These are phyloP conservation scores for Globisporangium uncinulatum DNA, from an alignment of 352 stramenopile genomes.

Conservation along the genomic window DNA sequence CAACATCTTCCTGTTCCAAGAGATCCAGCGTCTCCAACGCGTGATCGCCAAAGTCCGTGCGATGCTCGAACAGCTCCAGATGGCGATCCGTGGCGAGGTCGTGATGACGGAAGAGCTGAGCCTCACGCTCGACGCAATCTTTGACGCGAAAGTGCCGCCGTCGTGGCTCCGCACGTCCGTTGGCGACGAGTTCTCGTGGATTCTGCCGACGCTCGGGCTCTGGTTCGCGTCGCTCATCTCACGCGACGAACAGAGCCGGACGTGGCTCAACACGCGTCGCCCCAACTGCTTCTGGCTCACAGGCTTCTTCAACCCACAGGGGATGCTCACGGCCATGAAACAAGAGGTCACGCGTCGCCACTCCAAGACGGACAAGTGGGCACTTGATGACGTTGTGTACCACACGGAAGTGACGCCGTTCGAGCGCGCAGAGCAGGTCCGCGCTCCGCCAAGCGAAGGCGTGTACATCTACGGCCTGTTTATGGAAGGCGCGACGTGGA, in stretches of 20 bases:
- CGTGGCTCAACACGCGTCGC: slow-evolving; percentile 93
- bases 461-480: slow-evolving; percentile 98
- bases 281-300: slow-evolving; percentile 97
- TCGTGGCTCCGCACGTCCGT: slow-evolving; percentile 96
- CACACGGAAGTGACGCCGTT: slow-evolving; percentile 96
- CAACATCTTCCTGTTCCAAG: slow-evolving; percentile 99
- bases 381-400: slow-evolving; percentile 97
- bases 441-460: slow-evolving; percentile 86
- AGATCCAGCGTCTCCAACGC: slow-evolving; percentile 96
- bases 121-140: slow-evolving; percentile 94
- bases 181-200: slow-evolving; percentile 98
- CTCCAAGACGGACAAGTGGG: slow-evolving; percentile 96
- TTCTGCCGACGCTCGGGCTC: slow-evolving; percentile 92
- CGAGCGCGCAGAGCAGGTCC: slow-evolving; percentile 89
- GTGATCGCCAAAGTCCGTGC: slow-evolving; percentile 95
- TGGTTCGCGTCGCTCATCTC: slow-evolving; percentile 97
- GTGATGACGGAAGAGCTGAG: slow-evolving; percentile 97
- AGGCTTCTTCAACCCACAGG: slow-evolving; percentile 98
- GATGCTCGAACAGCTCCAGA: slow-evolving; percentile 94
- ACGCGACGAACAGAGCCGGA: slow-evolving; percentile 94
- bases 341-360: slow-evolving; percentile 97
- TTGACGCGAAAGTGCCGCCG: slow-evolving; percentile 93
- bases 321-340: slow-evolving; percentile 98
- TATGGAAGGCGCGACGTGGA: slow-evolving; percentile 96
- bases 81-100: slow-evolving; percentile 97